Evolutionary conservation across 1,139 yeast genomes (phyloP).

Genomic region (Eremothecium cymbalariae): DNA sequence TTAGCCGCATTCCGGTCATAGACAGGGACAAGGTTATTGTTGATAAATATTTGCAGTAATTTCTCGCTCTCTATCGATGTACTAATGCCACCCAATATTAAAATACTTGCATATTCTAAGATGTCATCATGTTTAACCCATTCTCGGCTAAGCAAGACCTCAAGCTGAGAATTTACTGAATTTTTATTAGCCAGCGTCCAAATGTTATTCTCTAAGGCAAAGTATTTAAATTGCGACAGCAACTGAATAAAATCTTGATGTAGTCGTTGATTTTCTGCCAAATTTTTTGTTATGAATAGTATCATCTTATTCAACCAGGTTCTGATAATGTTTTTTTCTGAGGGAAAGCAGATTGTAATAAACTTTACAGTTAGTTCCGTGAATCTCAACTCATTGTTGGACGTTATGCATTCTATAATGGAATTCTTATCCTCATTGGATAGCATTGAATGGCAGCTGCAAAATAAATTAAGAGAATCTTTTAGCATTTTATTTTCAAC

Average conservation of each 20-base stretch:
- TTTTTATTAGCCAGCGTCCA: slow-evolving; percentile 42
- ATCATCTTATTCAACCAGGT: slow-evolving; percentile 40
- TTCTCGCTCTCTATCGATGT: slow-evolving; percentile 42
- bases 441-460: slow-evolving; percentile 7
- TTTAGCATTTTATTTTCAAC: slow-evolving; percentile 2
- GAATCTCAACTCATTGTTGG: slow-evolving; percentile 26
- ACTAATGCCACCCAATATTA: slow-evolving; percentile 35
- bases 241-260: slow-evolving; percentile 34
- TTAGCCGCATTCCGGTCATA: slow-evolving; percentile 18
- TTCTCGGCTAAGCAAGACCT: slow-evolving; percentile 45
- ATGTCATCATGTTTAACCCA: slow-evolving; percentile 42
- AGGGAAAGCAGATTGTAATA: slow-evolving; percentile 14
- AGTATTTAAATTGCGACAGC: slow-evolving; percentile 31
- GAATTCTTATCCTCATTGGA: slow-evolving; percentile 17
- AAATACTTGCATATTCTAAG: slow-evolving; percentile 39
- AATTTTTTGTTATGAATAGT: slow-evolving; percentile 52
- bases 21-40: slow-evolving; percentile 39
- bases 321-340: slow-evolving; percentile 16
- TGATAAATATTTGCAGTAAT: slow-evolving; percentile 56
- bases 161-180: slow-evolving; percentile 58
- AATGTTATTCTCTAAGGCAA: slow-evolving; percentile 30
- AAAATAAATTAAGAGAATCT: slow-evolving; percentile 8
- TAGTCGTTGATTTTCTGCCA: slow-evolving; percentile 44
- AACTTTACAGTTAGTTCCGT: slow-evolving; percentile 26
- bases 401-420: slow-evolving; percentile 23